Evolutionary conservation across 2,329 filamentous ascomycete genomes (phyloP), one percentile per base, ranked within the genome.

Genomic region (Pseudogymnoascus sp.): DNA sequence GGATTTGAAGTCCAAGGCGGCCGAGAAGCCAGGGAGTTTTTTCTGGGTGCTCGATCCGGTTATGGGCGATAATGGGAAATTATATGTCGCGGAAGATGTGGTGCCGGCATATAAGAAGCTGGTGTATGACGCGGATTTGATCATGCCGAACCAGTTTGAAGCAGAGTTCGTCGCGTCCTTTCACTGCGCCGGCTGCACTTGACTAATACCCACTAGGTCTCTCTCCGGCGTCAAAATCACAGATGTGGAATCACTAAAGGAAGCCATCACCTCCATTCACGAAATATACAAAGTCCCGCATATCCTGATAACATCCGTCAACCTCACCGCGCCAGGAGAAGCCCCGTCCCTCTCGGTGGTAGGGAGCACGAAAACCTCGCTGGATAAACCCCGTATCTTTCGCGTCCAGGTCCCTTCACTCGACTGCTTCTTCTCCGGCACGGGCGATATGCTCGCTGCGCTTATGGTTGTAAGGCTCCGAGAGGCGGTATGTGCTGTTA

Each of bases 21-120:
- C 78, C 37, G 79, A 78, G 12, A 82, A 80, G 33, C 87, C 89
- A 0, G 90, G 91, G 0, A 86, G 83, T 53, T 96, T 98, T 78
- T 98, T 98, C 77, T 98, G 93, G 93, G 91, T 96, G 2, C 82
- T 99, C 26, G 95, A 99, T 74, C 95, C 96, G 0, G 95, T 99
- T 59, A 99, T 99, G 95, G 95, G 95, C 31, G 95, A 99, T 74
- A 92, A 97, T 71, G 95, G 92, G 60, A 86, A 84, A 68, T 81
- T 99, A 11, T 99, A 99, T 72, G 93, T 99, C 6, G 90, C 89
- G 5, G 88, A 93, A 70, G 91, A 96, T 67, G 91, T 96, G 3
- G 90, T 98, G 14, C 93, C 93, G 0, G 92, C 90, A 12, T 99
- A 98, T 76, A 93, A 91, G 76, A 81, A 81, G 24, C 80, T 96